These are phyloP conservation scores for Diaporthe amygdali DNA, from an alignment of 2,329 filamentous ascomycete genomes.

Conservation along the genomic window DNA sequence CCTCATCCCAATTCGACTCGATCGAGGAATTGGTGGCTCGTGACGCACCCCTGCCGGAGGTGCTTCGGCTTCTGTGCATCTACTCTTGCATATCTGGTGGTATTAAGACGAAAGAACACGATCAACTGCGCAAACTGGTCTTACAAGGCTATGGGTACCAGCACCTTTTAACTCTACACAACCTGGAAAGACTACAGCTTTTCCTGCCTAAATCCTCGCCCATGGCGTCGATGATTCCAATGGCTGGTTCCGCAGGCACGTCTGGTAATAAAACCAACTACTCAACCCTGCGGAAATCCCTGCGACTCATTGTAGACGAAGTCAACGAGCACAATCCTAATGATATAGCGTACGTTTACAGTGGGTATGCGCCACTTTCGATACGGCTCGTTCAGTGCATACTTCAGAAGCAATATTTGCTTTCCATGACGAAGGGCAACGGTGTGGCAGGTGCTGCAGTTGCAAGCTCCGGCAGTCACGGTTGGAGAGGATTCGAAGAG, in stretches of 20 bases:
- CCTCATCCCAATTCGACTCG: conserved; percentile 84
- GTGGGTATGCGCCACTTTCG: conserved; percentile 92
- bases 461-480: conserved; percentile 68
- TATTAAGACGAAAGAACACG: conserved; percentile 85
- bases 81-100: conserved; percentile 91
- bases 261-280: conserved; percentile 86
- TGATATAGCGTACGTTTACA: conserved; percentile 97
- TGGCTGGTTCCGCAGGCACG: conserved; percentile 62
- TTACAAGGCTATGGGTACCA: conserved; percentile 95
- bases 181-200: conserved; percentile 87
- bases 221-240: conserved; percentile 80
- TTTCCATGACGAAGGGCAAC: conserved; percentile 71
- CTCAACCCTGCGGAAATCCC: conserved; percentile 80
- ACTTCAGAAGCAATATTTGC: conserved; percentile 85
- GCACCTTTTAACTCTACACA: conserved; percentile 86
- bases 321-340: conserved; percentile 94
- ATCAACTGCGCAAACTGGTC: conserved; percentile 85
- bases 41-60: conserved; percentile 78
- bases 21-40: conserved; percentile 96
- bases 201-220: conserved; percentile 80
- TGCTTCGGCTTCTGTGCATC: conserved; percentile 85
- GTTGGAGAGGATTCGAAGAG: conserved; percentile 94
- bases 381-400: conserved; percentile 91
- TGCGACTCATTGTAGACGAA: conserved; percentile 92
- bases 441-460: conserved; percentile 50